Percentiles rank a stretch among this genome's conserved stretches.
These are phyloP conservation scores for Athelia psychrophila DNA, from an alignment of 1,284 basidiomycete genomes.

Conservation along the genomic window DNA sequence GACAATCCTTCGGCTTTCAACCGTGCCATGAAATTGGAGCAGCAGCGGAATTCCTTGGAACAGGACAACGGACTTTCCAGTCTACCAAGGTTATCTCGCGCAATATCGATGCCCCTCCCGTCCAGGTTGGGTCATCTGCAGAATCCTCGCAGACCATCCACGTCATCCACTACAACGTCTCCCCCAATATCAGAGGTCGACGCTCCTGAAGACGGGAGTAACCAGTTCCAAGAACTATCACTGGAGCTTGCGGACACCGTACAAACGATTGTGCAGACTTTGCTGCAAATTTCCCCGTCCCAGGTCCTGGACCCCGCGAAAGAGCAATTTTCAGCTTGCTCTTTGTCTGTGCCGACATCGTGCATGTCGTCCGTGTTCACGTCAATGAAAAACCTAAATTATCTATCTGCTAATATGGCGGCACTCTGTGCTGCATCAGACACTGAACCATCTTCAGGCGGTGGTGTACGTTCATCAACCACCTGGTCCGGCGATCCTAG, in stretches of 20 bases:
- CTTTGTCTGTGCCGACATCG: slow-evolving; percentile 80
- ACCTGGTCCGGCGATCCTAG: not conserved
- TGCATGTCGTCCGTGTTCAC: slow-evolving; percentile 87
- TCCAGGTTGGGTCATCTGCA: slow-evolving; percentile 65
- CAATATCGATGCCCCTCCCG: slow-evolving; percentile 69
- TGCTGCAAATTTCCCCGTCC: slow-evolving; percentile 83
- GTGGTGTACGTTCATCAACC: slow-evolving; percentile 5
- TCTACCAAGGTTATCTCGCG: slow-evolving; percentile 58
- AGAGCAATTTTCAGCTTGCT: slow-evolving; percentile 87
- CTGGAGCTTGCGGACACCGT: slow-evolving; percentile 85
- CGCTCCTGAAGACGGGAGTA: slow-evolving; percentile 28
- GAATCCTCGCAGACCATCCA: slow-evolving; percentile 51
- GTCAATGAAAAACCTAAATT: slow-evolving; percentile 88
- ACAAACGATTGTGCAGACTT: slow-evolving; percentile 84
- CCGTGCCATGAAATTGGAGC: slow-evolving; percentile 20
- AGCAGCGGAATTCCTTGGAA: slow-evolving; percentile 16
- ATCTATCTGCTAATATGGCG: slow-evolving; percentile 79
- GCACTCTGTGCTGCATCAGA: slow-evolving; percentile 33
- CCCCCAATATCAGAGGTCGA: slow-evolving; percentile 3
- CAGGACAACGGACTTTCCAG: slow-evolving; percentile 22
- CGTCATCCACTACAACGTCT: slow-evolving; percentile 1
- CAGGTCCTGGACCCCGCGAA: slow-evolving; percentile 90
- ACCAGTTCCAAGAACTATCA: slow-evolving; percentile 61
- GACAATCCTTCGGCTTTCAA: slow-evolving; percentile 20
- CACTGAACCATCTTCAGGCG: slow-evolving; percentile 1